Percentiles rank a stretch among this genome's conserved stretches.
These are phyloP conservation scores for Diutina sp. DNA, from an alignment of 1,139 yeast genomes.

Conservation along the genomic window DNA sequence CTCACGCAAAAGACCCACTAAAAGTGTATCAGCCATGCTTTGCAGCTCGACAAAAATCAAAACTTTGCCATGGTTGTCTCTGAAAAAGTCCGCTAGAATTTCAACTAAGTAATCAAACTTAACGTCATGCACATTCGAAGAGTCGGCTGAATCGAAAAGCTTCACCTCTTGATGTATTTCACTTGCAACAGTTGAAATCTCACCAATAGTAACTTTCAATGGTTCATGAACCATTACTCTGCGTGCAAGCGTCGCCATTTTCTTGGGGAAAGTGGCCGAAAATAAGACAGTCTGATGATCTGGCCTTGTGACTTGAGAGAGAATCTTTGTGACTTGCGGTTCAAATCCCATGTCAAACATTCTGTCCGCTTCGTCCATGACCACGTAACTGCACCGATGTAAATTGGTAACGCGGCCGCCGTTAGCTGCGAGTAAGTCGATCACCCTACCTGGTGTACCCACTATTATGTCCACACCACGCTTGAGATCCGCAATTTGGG, in stretches of 20 bases:
- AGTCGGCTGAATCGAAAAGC: conserved; percentile 25
- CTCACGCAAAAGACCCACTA: conserved; percentile 39
- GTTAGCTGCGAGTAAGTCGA: conserved; percentile 79
- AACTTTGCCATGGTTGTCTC: conserved; percentile 24
- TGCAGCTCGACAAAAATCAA: conserved; percentile 84
- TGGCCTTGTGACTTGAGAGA: conserved; percentile 58
- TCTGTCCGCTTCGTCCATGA: conserved; percentile 92
- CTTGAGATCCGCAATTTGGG: conserved; percentile 70
- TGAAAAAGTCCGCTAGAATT: conserved; percentile 23
- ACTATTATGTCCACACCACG: conserved; percentile 74
- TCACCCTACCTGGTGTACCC: conserved; percentile 93
- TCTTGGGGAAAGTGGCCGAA: conserved; percentile 86
- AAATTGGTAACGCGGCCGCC: conserved; percentile 67
- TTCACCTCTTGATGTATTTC: conserved; percentile 67
- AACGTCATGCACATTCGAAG: conserved; percentile 20
- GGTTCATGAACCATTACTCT: conserved; percentile 44
- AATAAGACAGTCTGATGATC: conserved; percentile 88
- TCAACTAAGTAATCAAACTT: conserved; percentile 37
- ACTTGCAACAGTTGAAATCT: conserved; percentile 70
- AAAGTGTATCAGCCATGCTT: conserved; percentile 61
- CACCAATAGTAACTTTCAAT: conserved; percentile 70
- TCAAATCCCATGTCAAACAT: conserved; percentile 97
- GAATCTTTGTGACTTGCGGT: conserved; percentile 82
- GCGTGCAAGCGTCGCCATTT: conserved; percentile 65
- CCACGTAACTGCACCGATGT: conserved; percentile 62